Base-by-base conservation (phyloP, 2,329 filamentous ascomycete species). In the Ceratocystis destructans region DNA sequence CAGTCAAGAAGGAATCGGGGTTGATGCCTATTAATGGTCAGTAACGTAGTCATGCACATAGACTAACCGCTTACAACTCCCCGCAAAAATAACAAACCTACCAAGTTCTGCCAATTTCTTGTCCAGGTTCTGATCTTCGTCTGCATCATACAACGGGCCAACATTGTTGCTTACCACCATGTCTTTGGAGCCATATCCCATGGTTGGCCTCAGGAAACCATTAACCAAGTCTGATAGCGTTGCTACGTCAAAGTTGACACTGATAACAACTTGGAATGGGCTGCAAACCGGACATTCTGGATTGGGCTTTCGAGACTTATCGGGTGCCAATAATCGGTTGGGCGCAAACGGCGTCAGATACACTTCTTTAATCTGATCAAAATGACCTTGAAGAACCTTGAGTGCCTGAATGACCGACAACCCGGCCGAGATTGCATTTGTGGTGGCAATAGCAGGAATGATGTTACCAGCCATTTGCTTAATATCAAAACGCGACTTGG, bases 391-490 rank as follows among this genome's bases (percentile, higher is more conserved):
- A 67, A 99, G 78, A 28, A 97, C 87, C 75, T 96, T 97, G 79
- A 95, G 94, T 0, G 92, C 87, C 74, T 97, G 88, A 31, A 99
- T 78, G 5, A 97, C 91, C 73, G 92, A 97, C 8, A 99, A 82
- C 12, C 90, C 88, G 17, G 94, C 94, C 1, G 94, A 93, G 74
- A 97, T 96, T 17, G 94, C 94, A 74, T 99, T 99, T 0, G 94
- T 97, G 0, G 94, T 99, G 4, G 94, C 94, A 73, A 99, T 99
- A 1, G 94, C 94, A 1, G 94, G 94, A 69, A 99, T 99, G 72
- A 99, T 99, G 74, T 99, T 99, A 65, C 94, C 94, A 3, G 94
- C 94, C 93, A 97, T 99, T 76, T 99, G 89, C 78, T 99, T 99
- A 72, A 94, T 92, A 73, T 97, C 92, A 73, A 97, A 99, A 68